These are phyloP conservation scores for Metarhizium sp. DNA, from an alignment of 2,329 filamentous ascomycete genomes.

Conservation along the genomic window DNA sequence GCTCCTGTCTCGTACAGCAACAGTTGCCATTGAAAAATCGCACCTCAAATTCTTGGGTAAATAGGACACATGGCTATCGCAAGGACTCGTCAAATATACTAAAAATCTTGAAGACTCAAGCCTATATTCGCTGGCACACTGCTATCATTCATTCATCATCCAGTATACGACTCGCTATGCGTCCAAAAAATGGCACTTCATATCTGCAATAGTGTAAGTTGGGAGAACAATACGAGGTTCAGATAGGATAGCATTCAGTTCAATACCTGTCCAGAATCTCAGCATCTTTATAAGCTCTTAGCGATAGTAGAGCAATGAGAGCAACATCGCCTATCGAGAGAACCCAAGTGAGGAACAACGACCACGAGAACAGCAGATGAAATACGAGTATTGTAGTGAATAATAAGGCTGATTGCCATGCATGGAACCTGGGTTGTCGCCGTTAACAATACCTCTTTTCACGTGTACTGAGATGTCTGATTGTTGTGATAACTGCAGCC, in stretches of 20 bases:
- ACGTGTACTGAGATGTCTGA: neutral
- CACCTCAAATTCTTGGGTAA: too few species aligned
- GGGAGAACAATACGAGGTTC: neutral
- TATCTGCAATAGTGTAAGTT: conserved; percentile 39
- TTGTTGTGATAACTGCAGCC: neutral
- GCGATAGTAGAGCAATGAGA: conserved; percentile 66
- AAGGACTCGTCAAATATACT: neutral
- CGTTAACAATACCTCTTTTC: conserved; percentile 11
- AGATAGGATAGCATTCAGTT: conserved; percentile 12
- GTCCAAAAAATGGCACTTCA: conserved; percentile 81
- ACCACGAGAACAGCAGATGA: conserved; percentile 83
- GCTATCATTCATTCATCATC: conserved; percentile 59
- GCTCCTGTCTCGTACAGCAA: too few species aligned
- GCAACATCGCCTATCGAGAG: conserved; percentile 67
- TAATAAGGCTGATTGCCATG: conserved; percentile 83
- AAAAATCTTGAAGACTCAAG: neutral
- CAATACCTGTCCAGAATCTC: conserved; percentile 51
- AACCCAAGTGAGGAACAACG: conserved; percentile 71
- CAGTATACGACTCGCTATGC: conserved; percentile 76
- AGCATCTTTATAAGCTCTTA: conserved; percentile 79
- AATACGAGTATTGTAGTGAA: conserved; percentile 68
- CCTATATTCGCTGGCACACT: neutral
- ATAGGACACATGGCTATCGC: neutral
- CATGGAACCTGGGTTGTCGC: conserved; percentile 62
- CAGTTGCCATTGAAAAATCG: too few species aligned